A percentile compares a stretch with the other conserved stretches of the same genome.
Conservation (phyloP, 139 green algal genomes). For the Asterochloris sp. region DNA sequence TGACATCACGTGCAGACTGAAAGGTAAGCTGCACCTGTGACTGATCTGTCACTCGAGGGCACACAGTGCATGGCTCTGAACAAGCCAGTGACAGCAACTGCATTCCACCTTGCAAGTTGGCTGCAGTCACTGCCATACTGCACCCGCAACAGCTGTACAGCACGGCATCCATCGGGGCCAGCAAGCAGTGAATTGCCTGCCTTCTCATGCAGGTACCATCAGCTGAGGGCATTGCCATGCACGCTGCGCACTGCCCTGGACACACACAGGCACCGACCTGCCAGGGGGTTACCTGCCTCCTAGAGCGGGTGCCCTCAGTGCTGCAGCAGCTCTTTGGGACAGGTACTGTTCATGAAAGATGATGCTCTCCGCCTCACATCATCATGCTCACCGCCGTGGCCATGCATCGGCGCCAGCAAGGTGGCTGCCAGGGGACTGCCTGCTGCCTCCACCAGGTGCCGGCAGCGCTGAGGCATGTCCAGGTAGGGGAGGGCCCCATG, state of each 20-base stretch:
- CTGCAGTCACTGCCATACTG: too few species aligned
- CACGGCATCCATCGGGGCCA: too few species aligned
- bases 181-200: too few species aligned
- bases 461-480: slow-evolving; percentile 10
- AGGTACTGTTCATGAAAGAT: background rate
- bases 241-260: background rate
- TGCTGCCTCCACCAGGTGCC: background rate
- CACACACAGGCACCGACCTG: background rate
- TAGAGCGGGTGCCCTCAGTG: background rate
- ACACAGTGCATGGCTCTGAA: too few species aligned
- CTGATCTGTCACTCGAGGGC: too few species aligned
- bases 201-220: background rate
- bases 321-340: background rate
- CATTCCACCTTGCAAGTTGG: too few species aligned
- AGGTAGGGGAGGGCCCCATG: background rate
- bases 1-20: too few species aligned
- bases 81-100: too few species aligned
- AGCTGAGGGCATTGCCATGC: background rate
- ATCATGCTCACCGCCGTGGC: background rate
- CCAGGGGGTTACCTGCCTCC: too few species aligned
- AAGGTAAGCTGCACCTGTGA: too few species aligned
- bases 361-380: background rate
- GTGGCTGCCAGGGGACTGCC: background rate
- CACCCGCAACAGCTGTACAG: too few species aligned
- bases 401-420: background rate